Base-by-base conservation (phyloP, 495 filamentous ascomycete species). In the Penicillium arizonense region DNA sequence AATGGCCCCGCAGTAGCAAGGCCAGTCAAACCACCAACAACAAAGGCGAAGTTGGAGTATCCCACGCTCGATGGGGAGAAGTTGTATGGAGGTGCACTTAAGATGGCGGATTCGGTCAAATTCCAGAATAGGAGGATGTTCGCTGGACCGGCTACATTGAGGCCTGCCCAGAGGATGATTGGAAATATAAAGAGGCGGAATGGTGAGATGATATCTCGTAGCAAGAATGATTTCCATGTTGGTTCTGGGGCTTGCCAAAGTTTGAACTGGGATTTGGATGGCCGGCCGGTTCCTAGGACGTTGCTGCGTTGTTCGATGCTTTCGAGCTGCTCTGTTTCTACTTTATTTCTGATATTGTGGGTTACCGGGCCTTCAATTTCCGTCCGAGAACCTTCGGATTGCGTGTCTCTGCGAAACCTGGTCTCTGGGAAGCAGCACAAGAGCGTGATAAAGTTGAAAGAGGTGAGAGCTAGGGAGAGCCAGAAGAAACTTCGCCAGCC, bases 401-500 rank as follows among this genome's bases (percentile, higher is more conserved):
- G 28, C 9, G 28, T 30, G 8, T 32, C n/a, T 34, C 20, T 47
- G 50, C 70, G 64, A 59, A 75, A 85, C 21, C 71, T 72, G 2
- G 81, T 77, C 61, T 84, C 82, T 1, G 81, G 81, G 45, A 79
- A 81, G 45, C 69, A 62, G 61, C 78, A 74, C 20, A 82, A 59
- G 36, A 76, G 60, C 43, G 72, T 68, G 28, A 82, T 2, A 14
- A 77, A 41, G 5, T 67, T 68, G 49, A 76, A 64, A 12, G 52
- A 68, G 10, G 74, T 57, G 11, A 83, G 34, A 7, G 53, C 72
- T 5, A 72, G 67, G 26, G 77, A 71, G 28, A 81, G 67, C 76
- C 76, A 80, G 72, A 77, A 79, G 61, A 81, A 81, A 53, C 52
- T 73, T 11, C 77, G 67, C 79, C 78, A 83, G 38, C 77, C 78